phyloP scores from a whole-genome alignment of 257 asterid species.

The Coffea canephora region DNA sequence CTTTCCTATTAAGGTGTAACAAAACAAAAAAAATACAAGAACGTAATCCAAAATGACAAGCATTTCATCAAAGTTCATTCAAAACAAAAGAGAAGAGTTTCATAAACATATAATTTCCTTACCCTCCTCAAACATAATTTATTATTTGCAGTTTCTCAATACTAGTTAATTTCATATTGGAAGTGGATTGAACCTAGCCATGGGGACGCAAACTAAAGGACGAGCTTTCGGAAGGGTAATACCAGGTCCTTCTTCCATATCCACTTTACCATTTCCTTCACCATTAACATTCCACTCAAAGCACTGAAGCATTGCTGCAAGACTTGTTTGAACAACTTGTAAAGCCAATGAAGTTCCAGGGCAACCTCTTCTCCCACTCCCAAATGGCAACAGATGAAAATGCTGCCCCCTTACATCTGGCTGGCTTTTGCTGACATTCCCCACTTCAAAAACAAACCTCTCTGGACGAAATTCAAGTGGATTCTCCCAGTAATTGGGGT shows the following conservation, averaged over 20 bases:
- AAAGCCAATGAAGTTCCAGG: conserved; percentile 73
- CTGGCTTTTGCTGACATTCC: conserved; percentile 21
- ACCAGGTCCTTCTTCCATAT: conserved; percentile 66
- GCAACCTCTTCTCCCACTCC: conserved; percentile 71
- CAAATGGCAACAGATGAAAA: conserved; percentile 63
- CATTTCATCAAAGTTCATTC: not conserved
- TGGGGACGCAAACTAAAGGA: conserved; percentile 53
- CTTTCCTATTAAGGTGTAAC: not conserved
- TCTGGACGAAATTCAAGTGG: conserved; percentile 63
- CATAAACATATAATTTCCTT: no score
- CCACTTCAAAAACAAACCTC: conserved; percentile 45
- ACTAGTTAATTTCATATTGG: not conserved
- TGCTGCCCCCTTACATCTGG: conserved; percentile 80
- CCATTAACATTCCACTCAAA: conserved; percentile 53
- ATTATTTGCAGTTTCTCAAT: no score
- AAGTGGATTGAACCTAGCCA: conserved; percentile 35
- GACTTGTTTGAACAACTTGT: conserved; percentile 57
- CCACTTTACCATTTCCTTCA: conserved; percentile 28
- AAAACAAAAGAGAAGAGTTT: not conserved
- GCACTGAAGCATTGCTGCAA: conserved; percentile 70
- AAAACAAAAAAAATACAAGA: not conserved
- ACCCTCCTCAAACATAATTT: no score
- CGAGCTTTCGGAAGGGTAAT: conserved; percentile 58
- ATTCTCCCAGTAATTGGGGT: conserved; percentile 58
- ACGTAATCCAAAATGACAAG: not conserved